These are phyloP conservation scores for Bipolaris bicolor DNA, from an alignment of 2,329 filamentous ascomycete genomes.

Conservation along the genomic window DNA sequence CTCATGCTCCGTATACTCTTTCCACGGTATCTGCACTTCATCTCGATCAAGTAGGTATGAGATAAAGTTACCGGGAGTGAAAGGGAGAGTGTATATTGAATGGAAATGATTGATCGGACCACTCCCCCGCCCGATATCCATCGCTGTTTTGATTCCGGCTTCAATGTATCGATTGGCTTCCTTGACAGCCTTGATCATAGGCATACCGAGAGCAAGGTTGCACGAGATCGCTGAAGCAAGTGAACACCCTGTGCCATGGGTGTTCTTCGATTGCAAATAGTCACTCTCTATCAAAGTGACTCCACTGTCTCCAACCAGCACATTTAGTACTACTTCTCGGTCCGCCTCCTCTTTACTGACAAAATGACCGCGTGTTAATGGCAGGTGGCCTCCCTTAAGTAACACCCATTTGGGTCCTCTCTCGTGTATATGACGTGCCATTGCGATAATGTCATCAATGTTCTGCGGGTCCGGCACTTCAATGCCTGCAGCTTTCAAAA, in stretches of 20 bases:
- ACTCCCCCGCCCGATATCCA: slow-evolving; percentile 67
- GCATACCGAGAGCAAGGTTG: slow-evolving; percentile 67
- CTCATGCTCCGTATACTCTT: slow-evolving; percentile 76
- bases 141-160: slow-evolving; percentile 70
- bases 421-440: slow-evolving; percentile 69
- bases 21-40: slow-evolving; percentile 77
- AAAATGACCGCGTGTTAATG: slow-evolving; percentile 68
- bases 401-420: slow-evolving; percentile 82
- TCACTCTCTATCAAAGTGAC: slow-evolving; percentile 69
- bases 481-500: slow-evolving; percentile 63
- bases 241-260: slow-evolving; percentile 94
- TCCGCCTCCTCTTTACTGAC: slow-evolving; percentile 66
- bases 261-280: slow-evolving; percentile 77
- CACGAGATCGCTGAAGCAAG: slow-evolving; percentile 83
- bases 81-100: slow-evolving; percentile 70
- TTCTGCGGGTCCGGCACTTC: slow-evolving; percentile 57
- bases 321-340: slow-evolving; percentile 72
- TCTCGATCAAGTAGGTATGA: slow-evolving; percentile 79
- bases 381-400: slow-evolving; percentile 89
- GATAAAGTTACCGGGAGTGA: slow-evolving; percentile 77
- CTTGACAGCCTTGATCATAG: slow-evolving; percentile 66
- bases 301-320: slow-evolving; percentile 70
- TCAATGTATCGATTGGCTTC: slow-evolving; percentile 75
- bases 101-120: slow-evolving; percentile 83
- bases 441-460: slow-evolving; percentile 69